These are phyloP conservation scores for Barbarea vulgaris DNA, from an alignment of 345 rosid genomes.

Conservation along the genomic window DNA sequence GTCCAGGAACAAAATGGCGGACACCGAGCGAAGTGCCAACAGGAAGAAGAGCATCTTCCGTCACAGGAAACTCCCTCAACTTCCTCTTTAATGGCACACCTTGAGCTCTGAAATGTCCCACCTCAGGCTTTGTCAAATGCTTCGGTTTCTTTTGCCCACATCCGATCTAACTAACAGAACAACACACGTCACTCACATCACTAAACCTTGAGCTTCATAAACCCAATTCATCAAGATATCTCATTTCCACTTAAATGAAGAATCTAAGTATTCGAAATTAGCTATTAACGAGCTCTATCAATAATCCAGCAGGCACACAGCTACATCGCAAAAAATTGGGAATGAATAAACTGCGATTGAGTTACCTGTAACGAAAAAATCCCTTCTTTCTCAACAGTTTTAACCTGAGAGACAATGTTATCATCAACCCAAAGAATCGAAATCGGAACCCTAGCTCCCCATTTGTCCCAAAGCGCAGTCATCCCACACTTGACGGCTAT, in stretches of 20 bases:
- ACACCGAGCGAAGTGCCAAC: slow-evolving; percentile 71
- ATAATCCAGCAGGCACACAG: slow-evolving; percentile 6
- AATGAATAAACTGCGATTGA: slow-evolving; percentile 13
- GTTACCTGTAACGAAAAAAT: slow-evolving; percentile 78
- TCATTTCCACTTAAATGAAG: neutral
- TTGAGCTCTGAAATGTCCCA: slow-evolving; percentile 98
- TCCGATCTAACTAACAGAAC: slow-evolving; percentile 75
- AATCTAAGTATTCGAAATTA: neutral
- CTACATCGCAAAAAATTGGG: slow-evolving; percentile 1
- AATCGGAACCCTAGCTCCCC: slow-evolving; percentile 88
- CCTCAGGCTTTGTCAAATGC: slow-evolving; percentile 88
- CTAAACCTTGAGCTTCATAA: slow-evolving; percentile 26
- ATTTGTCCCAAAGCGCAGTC: slow-evolving; percentile 93
- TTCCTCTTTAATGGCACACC: slow-evolving; percentile 93
- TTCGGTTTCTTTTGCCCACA: slow-evolving; percentile 93
- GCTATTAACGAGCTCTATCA: neutral
- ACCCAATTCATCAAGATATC: neutral
- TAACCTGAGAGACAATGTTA: slow-evolving; percentile 91
- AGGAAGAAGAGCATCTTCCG: slow-evolving; percentile 89
- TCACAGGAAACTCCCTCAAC: slow-evolving; percentile 89
- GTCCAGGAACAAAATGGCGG: slow-evolving; percentile 96
- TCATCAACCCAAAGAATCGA: slow-evolving; percentile 87
- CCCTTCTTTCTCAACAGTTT: slow-evolving; percentile 90
- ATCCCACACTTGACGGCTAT: slow-evolving; percentile 92
- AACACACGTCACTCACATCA: slow-evolving; percentile 38